Evolutionary conservation across 2,329 filamentous ascomycete genomes (phyloP), one percentile per base, ranked within the genome.

Genomic region (Aspergillus oerlinghausenensis): DNA sequence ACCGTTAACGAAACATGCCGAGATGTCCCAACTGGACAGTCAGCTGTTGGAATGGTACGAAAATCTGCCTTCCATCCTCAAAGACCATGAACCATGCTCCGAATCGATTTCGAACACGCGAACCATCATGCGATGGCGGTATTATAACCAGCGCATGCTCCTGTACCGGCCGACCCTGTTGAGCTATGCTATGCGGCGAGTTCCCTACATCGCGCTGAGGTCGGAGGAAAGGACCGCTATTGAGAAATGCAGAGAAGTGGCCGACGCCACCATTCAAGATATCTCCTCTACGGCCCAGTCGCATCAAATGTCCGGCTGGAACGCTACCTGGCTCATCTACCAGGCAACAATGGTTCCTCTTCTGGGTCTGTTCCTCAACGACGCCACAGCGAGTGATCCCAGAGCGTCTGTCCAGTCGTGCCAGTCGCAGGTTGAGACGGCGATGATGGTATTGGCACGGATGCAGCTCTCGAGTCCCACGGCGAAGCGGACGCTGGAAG

Each of bases 41-140:
- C 85, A 90, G 65, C 80, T 92, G 0, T 78, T 88, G 38, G 83
- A 81, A 64, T 92, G 89, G 89, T 86, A 89, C 72, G 84, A 85
- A 55, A 84, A 82, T 51, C 80, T 92, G 1, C 89, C 88, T 4
- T 84, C 84, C 77, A 77, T 88, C 14, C 77, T 88, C 35, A 80
- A 83, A 62, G 82, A 84, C 21, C 82, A 77, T 10, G 85, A 90
- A 55, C 83, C 86, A 9, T 89, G 87, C 67, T 85, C 87, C 0
- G 86, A 89, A 62, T 84, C 87, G 2, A 81, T 92, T 19, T 85
- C 84, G 60, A 87, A 88, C 50, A 84, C 87, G 0, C 82, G 88
- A 51, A 85, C 85, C 60, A 83, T 92, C 64, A 90, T 92, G 86
- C 88, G 89, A 70, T 92, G 89, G 89, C 83, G 89, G 14, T 92